Evolutionary conservation across 768 basidiomycete species (phyloP).

Genomic region (Collybia nuda): DNA sequence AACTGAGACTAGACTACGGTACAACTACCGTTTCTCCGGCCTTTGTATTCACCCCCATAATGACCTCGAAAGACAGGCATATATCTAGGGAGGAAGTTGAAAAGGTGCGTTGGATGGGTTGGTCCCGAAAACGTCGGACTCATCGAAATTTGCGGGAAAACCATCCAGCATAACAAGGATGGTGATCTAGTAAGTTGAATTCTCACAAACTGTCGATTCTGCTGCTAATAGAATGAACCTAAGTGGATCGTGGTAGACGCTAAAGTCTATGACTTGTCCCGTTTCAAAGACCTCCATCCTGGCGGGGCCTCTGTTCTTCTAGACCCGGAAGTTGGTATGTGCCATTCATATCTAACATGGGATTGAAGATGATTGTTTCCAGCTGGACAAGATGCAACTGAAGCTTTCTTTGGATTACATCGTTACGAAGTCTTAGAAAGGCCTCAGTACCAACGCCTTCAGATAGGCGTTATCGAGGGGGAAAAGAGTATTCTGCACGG

Average conservation of each 20-base stretch:
- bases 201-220: background rate
- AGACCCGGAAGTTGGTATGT: conserved; percentile 69
- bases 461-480: conserved; percentile 63
- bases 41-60: conserved; percentile 5
- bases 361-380: background rate
- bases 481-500: conserved; percentile 51
- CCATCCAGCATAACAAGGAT: conserved; percentile 67
- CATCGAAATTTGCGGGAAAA: background rate
- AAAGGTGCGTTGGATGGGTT: conserved; percentile 43
- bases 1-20: background rate
- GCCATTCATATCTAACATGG: background rate
- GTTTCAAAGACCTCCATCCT: conserved; percentile 79
- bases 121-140: background rate
- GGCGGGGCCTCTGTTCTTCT: conserved; percentile 76
- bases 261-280: conserved; percentile 79
- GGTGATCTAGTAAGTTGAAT: conserved; percentile 60
- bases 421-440: conserved; percentile 65
- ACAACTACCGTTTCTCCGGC: too few species aligned
- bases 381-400: conserved; percentile 80
- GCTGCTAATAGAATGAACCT: background rate
- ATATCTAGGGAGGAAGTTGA: conserved; percentile 72
- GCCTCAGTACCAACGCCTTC: conserved; percentile 64
- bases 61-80: conserved; percentile 28
- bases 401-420: conserved; percentile 79
- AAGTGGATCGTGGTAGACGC: conserved; percentile 86